phyloP scores from a whole-genome alignment of 371 early-diverging fungal genomes.

The Zancudomyces culisetae region DNA sequence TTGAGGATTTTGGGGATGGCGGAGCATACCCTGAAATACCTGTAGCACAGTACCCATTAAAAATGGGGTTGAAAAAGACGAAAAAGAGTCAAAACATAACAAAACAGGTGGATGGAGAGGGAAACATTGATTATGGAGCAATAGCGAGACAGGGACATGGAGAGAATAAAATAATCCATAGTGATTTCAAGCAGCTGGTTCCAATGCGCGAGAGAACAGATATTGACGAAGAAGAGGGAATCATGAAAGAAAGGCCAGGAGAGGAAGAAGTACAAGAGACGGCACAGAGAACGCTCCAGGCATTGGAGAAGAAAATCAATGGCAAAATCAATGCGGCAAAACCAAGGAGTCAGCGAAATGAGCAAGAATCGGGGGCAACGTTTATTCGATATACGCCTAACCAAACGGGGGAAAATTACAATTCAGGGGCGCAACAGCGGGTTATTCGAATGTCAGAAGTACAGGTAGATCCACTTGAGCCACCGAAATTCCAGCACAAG shows the following conservation, averaged over 20 bases:
- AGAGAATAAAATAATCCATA: slow-evolving; percentile 55
- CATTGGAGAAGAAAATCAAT: slow-evolving; percentile 75
- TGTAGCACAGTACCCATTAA: slow-evolving; percentile 74
- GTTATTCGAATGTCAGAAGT: slow-evolving; percentile 88
- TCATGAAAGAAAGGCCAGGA: slow-evolving; percentile 51
- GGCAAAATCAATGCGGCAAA: slow-evolving; percentile 39
- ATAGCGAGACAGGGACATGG: slow-evolving; percentile 59
- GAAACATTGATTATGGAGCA: slow-evolving; percentile 79
- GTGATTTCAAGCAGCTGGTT: slow-evolving; percentile 59
- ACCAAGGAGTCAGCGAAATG: slow-evolving; percentile 32
- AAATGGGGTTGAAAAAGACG: slow-evolving; percentile 70
- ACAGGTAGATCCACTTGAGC: slow-evolving; percentile 90
- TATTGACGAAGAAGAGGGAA: slow-evolving; percentile 34
- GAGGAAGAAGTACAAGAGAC: slow-evolving; percentile 60
- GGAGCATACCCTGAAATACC: slow-evolving; percentile 91
- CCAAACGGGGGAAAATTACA: slow-evolving; percentile 35
- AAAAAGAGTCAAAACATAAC: slow-evolving; percentile 53
- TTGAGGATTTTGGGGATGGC: slow-evolving; percentile 85
- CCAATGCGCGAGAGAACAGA: slow-evolving; percentile 58
- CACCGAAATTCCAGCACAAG: slow-evolving; percentile 77
- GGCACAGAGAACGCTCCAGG: slow-evolving; percentile 68
- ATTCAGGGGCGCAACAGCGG: slow-evolving; percentile 50
- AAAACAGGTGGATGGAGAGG: slow-evolving; percentile 73
- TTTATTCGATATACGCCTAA: slow-evolving; percentile 84
- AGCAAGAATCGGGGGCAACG: slow-evolving; percentile 40